Evolutionary conservation across 805 yeast species (phyloP), one percentile per base, ranked within the genome.

Genomic region (Wickerhamiella azyma): DNA sequence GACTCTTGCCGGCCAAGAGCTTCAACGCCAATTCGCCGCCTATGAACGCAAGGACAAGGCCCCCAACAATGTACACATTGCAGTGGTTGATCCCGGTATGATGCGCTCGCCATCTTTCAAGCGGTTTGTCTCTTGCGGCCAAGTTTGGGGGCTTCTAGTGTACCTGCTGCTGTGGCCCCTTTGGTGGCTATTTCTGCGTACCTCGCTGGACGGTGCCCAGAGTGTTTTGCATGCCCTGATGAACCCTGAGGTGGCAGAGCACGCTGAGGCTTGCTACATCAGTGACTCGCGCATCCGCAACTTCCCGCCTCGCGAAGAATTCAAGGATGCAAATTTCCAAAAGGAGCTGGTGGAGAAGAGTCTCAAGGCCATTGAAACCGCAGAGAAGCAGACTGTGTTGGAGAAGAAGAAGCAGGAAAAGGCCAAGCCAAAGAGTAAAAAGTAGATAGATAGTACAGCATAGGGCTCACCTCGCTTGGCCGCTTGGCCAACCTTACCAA

Each of bases 51-150:
- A 79, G 43, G 94, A 85, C 62, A 55, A 63, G 26, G 75, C 79
- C 18, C 81, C 84, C 2, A 69, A 74, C 57, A 83, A 81, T 55
- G 76, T 84, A 19, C 72, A 79, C 43, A 72, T 85, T 18, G 73
- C 80, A 48, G 57, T 85, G 46, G 92, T 84, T 5, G 92, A 92
- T 58, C 97, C 99, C 0, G 98, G 98, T 1, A 55, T 88, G 30
- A 83, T 85, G 81, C 72, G 97, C 53, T 77, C 94, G 1, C 84
- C 94, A 2, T 76, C 94, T 21, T 79, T 89, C 35, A 76, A 92
- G 53, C 72, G 96, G 47, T 75, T 79, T 30, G 48, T 85, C 5
- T 76, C 92, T 16, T 72, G 83, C 64, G 96, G 97, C 1, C 68
- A 84, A 0, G 54, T 89, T 2, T 55, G 68, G 53, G 79, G 85